Evolutionary conservation across 192 early-diverging fungal species (phyloP).

Genomic region (Paraglomus brasilianum): DNA sequence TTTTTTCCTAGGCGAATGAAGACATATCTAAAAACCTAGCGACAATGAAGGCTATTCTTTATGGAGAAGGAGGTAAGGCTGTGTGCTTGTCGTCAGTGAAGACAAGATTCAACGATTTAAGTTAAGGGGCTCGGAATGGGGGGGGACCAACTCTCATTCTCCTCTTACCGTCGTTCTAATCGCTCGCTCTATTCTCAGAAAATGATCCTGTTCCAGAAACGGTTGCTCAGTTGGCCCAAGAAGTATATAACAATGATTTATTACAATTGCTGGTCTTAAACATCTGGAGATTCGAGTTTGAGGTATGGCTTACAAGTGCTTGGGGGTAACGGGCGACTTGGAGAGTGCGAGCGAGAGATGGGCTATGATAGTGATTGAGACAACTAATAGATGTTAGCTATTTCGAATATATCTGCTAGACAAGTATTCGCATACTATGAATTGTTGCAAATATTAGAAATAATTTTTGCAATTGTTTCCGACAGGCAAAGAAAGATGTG

Average conservation of each 20-base stretch:
- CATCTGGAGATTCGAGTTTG: constrained; percentile 92
- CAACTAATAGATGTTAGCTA: neutral
- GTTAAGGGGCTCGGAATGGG: neutral
- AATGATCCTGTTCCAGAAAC: constrained; percentile 84
- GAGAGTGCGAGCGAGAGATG: too few relatives aligned
- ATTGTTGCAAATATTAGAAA: too few relatives aligned
- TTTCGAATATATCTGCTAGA: neutral
- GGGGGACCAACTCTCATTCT: too few relatives aligned
- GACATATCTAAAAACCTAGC: constrained; percentile 95
- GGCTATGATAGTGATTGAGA: too few relatives aligned
- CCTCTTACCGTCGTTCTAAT: too few relatives aligned
- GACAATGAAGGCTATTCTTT: constrained; percentile 90
- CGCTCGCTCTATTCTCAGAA: constrained; percentile 48
- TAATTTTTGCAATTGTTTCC: constrained; percentile 14
- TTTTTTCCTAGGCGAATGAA: constrained; percentile 79
- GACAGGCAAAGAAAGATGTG: constrained; percentile 93
- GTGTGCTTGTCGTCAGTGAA: neutral
- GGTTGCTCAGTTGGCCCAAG: constrained; percentile 92
- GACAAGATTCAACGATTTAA: neutral
- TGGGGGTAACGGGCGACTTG: too few relatives aligned
- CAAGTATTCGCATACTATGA: too few relatives aligned
- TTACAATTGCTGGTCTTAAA: constrained; percentile 86
- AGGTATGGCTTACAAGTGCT: constrained; percentile 42
- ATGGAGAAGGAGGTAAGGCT: constrained; percentile 85
- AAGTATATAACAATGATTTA: constrained; percentile 91